These are phyloP conservation scores for Boletus insuetus DNA, from an alignment of 768 basidiomycete genomes.

Conservation along the genomic window DNA sequence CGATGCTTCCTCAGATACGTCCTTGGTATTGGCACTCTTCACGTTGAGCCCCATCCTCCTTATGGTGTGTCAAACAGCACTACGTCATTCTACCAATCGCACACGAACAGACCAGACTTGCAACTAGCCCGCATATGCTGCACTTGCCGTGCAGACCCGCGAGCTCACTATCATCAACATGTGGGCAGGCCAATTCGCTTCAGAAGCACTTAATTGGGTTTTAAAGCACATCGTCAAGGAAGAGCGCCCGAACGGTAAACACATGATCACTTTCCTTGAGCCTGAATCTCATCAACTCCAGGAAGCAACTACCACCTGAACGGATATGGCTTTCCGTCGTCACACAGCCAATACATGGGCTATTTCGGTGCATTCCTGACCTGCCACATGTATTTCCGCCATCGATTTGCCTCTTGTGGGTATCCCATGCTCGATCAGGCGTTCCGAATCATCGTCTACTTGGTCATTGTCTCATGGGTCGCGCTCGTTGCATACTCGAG, in stretches of 20 bases:
- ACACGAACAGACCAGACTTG: slow-evolving; percentile 3
- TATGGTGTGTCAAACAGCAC: slow-evolving; percentile 47
- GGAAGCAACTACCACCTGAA: slow-evolving; percentile 30
- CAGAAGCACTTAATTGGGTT: slow-evolving; percentile 67
- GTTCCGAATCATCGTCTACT: slow-evolving; percentile 47
- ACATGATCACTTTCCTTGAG: not conserved
- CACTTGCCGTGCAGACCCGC: slow-evolving; percentile 68
- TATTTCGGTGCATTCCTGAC: slow-evolving; percentile 78
- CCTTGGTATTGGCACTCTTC: slow-evolving; percentile 56
- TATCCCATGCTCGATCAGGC: slow-evolving; percentile 47
- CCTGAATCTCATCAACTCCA: slow-evolving; percentile 7
- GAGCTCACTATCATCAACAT: slow-evolving; percentile 79
- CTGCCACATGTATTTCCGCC: slow-evolving; percentile 69
- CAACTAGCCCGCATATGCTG: slow-evolving; percentile 73
- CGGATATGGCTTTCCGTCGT: slow-evolving; percentile 86
- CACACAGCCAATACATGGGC: slow-evolving; percentile 89
- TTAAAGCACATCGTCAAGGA: slow-evolving; percentile 68
- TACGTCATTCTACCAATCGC: not conserved
- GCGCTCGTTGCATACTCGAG: slow-evolving; percentile 74
- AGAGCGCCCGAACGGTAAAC: slow-evolving; percentile 63
- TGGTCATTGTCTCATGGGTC: slow-evolving; percentile 54
- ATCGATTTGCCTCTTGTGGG: slow-evolving; percentile 60
- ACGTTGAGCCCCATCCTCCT: slow-evolving; percentile 70
- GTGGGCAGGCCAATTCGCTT: slow-evolving; percentile 77
- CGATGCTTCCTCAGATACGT: slow-evolving; percentile 56